Base-by-base conservation (phyloP, 805 yeast species). In the Starmerella kuoi region DNA sequence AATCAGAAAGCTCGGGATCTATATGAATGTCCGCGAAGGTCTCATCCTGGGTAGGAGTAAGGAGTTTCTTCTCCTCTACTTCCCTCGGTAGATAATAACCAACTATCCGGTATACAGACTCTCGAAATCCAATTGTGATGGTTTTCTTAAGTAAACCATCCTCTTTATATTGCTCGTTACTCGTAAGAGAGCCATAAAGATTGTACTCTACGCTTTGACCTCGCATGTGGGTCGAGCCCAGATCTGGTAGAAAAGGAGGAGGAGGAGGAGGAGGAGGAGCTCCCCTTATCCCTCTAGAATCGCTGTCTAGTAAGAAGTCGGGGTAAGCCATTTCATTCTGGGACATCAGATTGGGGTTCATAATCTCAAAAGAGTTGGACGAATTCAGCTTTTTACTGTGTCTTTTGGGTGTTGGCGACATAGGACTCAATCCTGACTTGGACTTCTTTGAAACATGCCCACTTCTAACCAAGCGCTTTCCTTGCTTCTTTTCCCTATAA, bases 131-230 rank as follows among this genome's bases (percentile, higher is more conserved):
- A 14, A 79, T 60, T n/a, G 76, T 70, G 21, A 84, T 66, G 0
- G 96, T 83, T 59, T 86, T 85, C 59, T 87, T 87, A 46, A 85
- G 74, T 35, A 87, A 66, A 0, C 95, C 95, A 35, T 69, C 68
- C 36, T 73, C 77, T 54, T 77, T 77, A 55, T 77, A 79, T 11
- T 76, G 76, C 53, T 75, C 77, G 0, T 77, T 69, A 27, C 73
- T 72, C 19, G 72, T 73, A 34, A 74, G 60, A 0, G 79, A 74
- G 14, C 79, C 79, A 19, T 72, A 74, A 3, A 75, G 44, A 17
- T 47, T 44, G 32, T 45, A 41, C 20, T 49, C 60, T 3, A 24
- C 11, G 11, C 21, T 31, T 26, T 28, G 34, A 5, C 20, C 21
- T 9, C 9, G 8, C 35, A 18, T 11, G 14, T 7, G 35, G 7